Evolutionary conservation across 73 alveolate genomes (phyloP), one percentile per base, ranked within the genome.

Genomic region (Paramecium pentaurelia): DNA sequence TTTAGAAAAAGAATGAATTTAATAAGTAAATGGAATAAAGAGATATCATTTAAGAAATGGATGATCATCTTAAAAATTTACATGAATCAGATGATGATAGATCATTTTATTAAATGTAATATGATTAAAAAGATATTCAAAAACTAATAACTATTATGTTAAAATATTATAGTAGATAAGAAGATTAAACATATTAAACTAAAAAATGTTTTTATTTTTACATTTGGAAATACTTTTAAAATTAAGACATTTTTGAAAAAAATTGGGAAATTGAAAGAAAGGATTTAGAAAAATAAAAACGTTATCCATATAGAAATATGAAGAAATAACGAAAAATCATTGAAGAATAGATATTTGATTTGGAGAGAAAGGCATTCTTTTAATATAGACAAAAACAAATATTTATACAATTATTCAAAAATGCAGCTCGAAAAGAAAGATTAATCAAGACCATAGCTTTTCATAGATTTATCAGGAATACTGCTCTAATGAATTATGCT

Each of bases 11-110:
- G 16, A 44, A 40, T 25, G 45, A 80, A 5, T 80, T 80, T 47
- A 44, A 80, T 80, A 80, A 45, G n/a, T 25, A 44, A 3, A 80
- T 80, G 38, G 44, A 80, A 11, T 49, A 40, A 49, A 44, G 73
- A 44, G 91, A 80, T 80, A 80, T 80, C 32, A 80, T 80, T 5
- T 18, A 80, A 80, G 91, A 80, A 14, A 80, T 80, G 91, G 73
- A 80, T 80, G 91, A 80, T 28, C 73, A 44, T 40, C 75, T 80
- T 2, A 36, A 30, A 38, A 37, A 75, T 42, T 20, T 75, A n/a
- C 88, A 75, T 75, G 88, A 75, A 75, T 75, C 88, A 30, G 58
- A 75, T 4, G 58, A 75, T 54, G 70, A 54, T 6, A 54, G 70
- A 22, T 54, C 70, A 22, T 54, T 18, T 54, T 16, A 54, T 34